phyloP scores from a whole-genome alignment of 805 yeast species.

The Saturnispora ahearnii region DNA sequence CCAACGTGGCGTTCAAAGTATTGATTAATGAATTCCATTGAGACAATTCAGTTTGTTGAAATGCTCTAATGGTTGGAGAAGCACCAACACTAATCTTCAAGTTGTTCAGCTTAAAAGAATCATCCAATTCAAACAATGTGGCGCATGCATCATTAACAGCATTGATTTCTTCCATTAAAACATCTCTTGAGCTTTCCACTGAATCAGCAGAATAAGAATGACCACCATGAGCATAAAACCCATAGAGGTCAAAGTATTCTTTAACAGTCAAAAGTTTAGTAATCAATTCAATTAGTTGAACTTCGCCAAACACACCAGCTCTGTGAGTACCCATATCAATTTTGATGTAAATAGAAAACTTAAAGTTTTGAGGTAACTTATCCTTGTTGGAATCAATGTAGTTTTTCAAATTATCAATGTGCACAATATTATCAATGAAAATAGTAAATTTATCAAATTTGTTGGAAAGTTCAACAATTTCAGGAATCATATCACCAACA shows the following conservation, averaged over 20 bases:
- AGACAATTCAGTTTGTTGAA: constrained; percentile 23
- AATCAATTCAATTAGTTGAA: constrained; percentile 13
- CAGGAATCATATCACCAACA: constrained; percentile 39
- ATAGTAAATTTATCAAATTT: constrained; percentile 32
- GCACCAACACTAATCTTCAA: constrained; percentile 67
- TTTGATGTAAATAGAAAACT: constrained; percentile 62
- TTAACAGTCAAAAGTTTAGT: constrained; percentile 19
- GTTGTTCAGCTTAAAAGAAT: constrained; percentile 21
- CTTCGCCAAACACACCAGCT: constrained; percentile 42
- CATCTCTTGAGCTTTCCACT: constrained; percentile 37
- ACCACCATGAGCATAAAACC: constrained; percentile 76
- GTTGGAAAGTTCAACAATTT: constrained; percentile 36
- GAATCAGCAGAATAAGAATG: constrained; percentile 51
- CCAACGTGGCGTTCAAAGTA: constrained; percentile 36
- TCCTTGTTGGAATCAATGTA: constrained; percentile 22
- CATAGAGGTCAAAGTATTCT: constrained; percentile 40
- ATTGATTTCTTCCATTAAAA: constrained; percentile 46
- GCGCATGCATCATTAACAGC: constrained; percentile 48
- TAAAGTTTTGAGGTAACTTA: constrained; percentile 9
- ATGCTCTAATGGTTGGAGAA: constrained; percentile 69
- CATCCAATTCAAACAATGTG: constrained; percentile 29
- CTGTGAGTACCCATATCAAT: constrained; percentile 64
- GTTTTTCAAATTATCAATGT: constrained; percentile 38
- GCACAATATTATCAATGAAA: constrained; percentile 58
- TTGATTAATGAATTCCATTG: constrained; percentile 10